A percentile compares a stretch with the other conserved stretches of the same genome.
phyloP scores from a whole-genome alignment of 2,329 filamentous ascomycete species.

The Pseudogymnoascus sp. region DNA sequence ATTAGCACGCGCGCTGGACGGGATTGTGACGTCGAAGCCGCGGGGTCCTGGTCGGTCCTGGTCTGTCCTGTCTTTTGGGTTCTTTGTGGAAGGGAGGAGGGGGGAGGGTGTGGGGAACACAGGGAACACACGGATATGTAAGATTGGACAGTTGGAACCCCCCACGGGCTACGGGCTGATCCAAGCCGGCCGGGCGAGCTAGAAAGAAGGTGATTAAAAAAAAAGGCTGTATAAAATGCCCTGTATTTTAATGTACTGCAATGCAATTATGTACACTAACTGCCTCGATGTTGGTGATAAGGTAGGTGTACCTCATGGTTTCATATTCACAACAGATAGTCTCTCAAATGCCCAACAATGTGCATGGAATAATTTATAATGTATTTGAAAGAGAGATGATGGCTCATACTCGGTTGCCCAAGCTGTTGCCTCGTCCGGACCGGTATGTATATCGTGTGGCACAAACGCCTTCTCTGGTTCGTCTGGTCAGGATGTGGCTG shows the following conservation, averaged over 20 bases:
- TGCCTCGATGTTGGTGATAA: not conserved
- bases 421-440: not conserved
- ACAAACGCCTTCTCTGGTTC: not conserved
- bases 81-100: not conserved
- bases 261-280: not conserved
- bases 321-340: not conserved
- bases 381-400: not conserved
- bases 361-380: not conserved
- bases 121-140: not conserved
- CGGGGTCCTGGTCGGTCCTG: not conserved
- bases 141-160: not conserved
- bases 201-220: not conserved
- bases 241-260: not conserved
- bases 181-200: not conserved
- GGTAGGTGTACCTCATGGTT: not conserved
- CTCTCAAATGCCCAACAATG: not conserved
- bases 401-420: not conserved
- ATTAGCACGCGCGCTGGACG: not conserved
- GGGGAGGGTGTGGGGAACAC: not conserved
- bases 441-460: not conserved
- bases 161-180: not conserved
- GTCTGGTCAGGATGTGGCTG: slow-evolving; percentile 3
- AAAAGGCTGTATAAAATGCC: slow-evolving; percentile 2
- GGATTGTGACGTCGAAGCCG: slow-evolving; percentile 6
- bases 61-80: not conserved